Base-by-base conservation (phyloP, 306 rosid species). In the Sphenostylis stenocarpa region DNA sequence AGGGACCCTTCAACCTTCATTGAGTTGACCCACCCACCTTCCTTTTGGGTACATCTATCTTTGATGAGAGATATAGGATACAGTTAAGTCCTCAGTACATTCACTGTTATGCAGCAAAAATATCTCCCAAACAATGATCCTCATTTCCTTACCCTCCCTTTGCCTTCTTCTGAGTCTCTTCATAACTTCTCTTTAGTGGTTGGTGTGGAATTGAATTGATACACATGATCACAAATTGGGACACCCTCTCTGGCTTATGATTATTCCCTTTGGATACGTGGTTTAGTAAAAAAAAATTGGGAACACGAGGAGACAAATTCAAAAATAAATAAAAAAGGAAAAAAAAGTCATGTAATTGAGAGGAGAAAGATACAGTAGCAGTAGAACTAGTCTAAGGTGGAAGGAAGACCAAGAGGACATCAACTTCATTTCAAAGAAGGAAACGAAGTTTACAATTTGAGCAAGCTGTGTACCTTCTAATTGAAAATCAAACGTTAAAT, bases 371-470 rank as follows among this genome's bases (percentile, higher is more conserved):
- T 15, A 66, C 3, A 20, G 53, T 24, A 49, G 9, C 3, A 20
- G 29, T 19, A 49, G 20, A 23, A 12, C 10, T 38, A 55, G 0
- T 66, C 31, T 23, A 55, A 55, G 34, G 62, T 56, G 63, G 17
- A 56, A 56, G 38, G 38, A 44, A 24, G 45, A 39, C 15, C 24
- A 56, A 70, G 28, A 48, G 43, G 83, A 49, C 57, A 21, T 78
- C 65, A 38, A 74, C 67, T 53, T 67, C 81, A 69, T 69, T 84
- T 56, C 64, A 67, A 63, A 67, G 58, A 49, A 75, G 41, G 48
- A n/a, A 73, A 68, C 53, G 68, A 85, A 75, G 81, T 84, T 76
- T 80, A 84, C 92, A 86, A 86, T 84, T 80, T 76, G 53, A 76
- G 44, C 65, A 80, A 80, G 83, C 77, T 70, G 63, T 73, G 67